phyloP scores from a whole-genome alignment of 164 flowering plant species.

The Litsea cubeba region DNA sequence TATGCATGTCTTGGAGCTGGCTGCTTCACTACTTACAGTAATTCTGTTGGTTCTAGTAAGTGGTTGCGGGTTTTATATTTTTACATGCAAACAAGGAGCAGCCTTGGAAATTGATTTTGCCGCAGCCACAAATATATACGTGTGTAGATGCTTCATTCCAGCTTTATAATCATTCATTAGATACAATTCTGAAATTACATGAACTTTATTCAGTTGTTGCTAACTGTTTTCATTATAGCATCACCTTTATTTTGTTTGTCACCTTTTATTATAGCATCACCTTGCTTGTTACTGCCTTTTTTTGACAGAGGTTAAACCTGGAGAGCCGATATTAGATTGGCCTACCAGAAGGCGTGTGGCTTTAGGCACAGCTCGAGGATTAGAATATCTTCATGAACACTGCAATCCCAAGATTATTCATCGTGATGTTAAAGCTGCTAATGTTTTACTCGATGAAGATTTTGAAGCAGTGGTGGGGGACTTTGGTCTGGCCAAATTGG shows the following conservation, averaged over 20 bases:
- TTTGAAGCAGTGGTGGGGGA: constrained; percentile 96
- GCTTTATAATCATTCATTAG: no score
- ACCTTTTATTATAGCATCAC: not conserved
- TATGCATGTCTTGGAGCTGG: no score
- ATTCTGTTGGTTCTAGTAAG: no score
- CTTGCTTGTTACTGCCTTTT: not conserved
- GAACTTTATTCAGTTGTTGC: not conserved
- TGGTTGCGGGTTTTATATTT: no score
- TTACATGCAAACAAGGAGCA: no score
- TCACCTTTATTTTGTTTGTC: not conserved
- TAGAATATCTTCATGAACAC: constrained; percentile 84
- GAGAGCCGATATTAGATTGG: constrained; percentile 73
- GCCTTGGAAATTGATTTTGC: no score
- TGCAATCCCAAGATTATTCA: constrained; percentile 90
- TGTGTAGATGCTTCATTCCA: no score
- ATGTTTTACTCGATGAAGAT: constrained; percentile 75
- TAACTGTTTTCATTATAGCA: not conserved
- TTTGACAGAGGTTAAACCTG: constrained; percentile 70
- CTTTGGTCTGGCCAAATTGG: constrained; percentile 81
- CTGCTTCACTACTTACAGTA: no score
- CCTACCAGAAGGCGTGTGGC: constrained; percentile 62
- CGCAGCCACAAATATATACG: no score
- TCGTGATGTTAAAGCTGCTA: constrained; percentile 92
- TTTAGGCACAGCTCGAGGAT: constrained; percentile 75
- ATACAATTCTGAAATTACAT: no score